Percentiles rank a stretch among this genome's conserved stretches.
These are phyloP conservation scores for Adansonia madagascariensis DNA, from an alignment of 441 rosid genomes.

Conservation along the genomic window DNA sequence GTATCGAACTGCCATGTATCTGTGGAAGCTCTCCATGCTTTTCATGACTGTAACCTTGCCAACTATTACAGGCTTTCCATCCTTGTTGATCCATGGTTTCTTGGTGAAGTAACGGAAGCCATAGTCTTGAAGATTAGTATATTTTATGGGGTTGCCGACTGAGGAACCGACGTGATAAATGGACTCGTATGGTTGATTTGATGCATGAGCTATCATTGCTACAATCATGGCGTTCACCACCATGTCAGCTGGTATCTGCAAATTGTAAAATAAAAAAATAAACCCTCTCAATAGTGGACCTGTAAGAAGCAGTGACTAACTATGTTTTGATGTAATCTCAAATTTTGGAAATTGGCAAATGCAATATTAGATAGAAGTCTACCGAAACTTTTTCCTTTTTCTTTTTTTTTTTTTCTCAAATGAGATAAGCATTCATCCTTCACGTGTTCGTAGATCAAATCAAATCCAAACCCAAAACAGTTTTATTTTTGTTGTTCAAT, in stretches of 20 bases:
- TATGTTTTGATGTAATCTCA: too few relatives aligned
- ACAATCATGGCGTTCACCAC: slow-evolving; percentile 79
- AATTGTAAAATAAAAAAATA: neutral
- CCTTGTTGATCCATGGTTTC: slow-evolving; percentile 76
- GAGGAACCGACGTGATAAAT: slow-evolving; percentile 89
- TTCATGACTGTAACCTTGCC: slow-evolving; percentile 50
- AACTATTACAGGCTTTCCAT: slow-evolving; percentile 75
- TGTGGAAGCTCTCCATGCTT: slow-evolving; percentile 73
- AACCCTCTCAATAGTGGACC: neutral
- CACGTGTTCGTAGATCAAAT: too few relatives aligned
- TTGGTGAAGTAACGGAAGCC: slow-evolving; percentile 56
- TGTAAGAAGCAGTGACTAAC: too few relatives aligned
- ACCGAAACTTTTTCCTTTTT: too few relatives aligned
- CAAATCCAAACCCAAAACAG: too few relatives aligned
- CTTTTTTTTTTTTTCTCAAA: too few relatives aligned
- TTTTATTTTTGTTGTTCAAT: too few relatives aligned
- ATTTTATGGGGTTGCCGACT: slow-evolving; percentile 55
- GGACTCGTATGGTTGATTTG: slow-evolving; percentile 29
- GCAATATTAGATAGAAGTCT: too few relatives aligned
- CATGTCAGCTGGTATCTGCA: slow-evolving; percentile 89
- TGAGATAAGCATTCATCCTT: too few relatives aligned
- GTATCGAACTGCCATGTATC: slow-evolving; percentile 76
- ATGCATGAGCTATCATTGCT: slow-evolving; percentile 58
- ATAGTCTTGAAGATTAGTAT: slow-evolving; percentile 52
- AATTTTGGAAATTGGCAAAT: too few relatives aligned